Evolutionary conservation across 1,284 basidiomycete genomes (phyloP).

Genomic region (Malassezia pachydermatis): DNA sequence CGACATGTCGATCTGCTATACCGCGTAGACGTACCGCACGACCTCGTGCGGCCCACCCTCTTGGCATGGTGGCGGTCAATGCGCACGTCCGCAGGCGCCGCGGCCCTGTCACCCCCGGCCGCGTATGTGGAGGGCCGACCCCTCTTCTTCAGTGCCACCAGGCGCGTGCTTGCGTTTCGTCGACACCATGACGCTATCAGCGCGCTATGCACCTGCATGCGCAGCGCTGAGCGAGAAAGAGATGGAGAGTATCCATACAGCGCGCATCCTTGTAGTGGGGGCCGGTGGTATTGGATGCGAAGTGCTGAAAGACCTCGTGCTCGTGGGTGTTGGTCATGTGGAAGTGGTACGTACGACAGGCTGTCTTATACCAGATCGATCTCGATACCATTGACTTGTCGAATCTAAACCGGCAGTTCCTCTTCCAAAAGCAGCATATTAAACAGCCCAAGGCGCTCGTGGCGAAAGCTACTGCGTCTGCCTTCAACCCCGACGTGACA

Average conservation of each 20-base stretch:
- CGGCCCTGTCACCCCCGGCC: too few species aligned
- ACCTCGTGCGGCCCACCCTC: not conserved
- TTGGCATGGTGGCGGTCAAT: not conserved
- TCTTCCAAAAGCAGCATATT: constrained; percentile 94
- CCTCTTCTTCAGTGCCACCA: too few species aligned
- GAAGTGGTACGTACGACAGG: constrained; percentile 54
- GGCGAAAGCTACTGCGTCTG: constrained; percentile 73
- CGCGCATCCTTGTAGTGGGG: constrained; percentile 68
- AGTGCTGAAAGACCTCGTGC: constrained; percentile 86
- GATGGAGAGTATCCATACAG: constrained; percentile 6
- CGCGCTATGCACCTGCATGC: constrained; percentile 8
- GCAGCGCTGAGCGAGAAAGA: constrained; percentile 8
- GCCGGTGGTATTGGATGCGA: constrained; percentile 97
- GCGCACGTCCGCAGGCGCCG: too few species aligned
- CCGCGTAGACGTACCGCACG: too few species aligned
- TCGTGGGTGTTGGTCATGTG: constrained; percentile 83
- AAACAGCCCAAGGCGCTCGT: constrained; percentile 91
- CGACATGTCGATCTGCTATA: not conserved
- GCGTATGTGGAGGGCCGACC: too few species aligned
- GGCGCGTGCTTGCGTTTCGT: too few species aligned
- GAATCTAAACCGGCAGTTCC: constrained; percentile 92
- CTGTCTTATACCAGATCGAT: constrained; percentile 56
- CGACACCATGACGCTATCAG: not conserved
- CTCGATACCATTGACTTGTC: constrained; percentile 97
- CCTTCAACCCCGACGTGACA: constrained; percentile 82